Conservation (phyloP, 352 stramenopile species). For the Pseudoperonospora humuli region DNA sequence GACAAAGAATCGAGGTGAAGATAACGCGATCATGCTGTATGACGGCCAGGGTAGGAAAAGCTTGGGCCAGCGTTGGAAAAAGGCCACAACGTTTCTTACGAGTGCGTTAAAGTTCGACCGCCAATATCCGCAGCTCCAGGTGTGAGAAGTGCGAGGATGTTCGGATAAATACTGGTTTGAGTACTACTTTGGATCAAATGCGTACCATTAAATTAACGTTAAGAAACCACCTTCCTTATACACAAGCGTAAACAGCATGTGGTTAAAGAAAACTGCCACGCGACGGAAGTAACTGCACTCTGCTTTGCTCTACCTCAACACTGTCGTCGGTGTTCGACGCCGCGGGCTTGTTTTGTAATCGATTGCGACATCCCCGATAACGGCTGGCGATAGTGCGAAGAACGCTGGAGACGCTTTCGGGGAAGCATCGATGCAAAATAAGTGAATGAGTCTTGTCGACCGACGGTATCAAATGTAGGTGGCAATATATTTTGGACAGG, state of each 20-base stretch:
- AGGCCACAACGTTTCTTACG: constrained; percentile 8
- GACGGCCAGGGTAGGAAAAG: constrained; percentile 7
- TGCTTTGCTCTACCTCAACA: too few relatives aligned
- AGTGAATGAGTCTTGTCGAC: too few relatives aligned
- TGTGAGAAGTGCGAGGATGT: constrained; percentile 2
- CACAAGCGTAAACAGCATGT: neutral
- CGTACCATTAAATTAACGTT: constrained; percentile 18
- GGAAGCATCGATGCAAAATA: too few relatives aligned
- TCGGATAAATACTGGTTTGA: neutral
- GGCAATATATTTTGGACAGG: too few relatives aligned
- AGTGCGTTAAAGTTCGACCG: constrained; percentile 7
- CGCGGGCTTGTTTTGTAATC: neutral
- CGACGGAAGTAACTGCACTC: too few relatives aligned
- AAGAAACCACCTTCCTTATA: constrained; percentile 5
- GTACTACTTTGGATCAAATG: constrained; percentile 9
- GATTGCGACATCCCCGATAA: constrained; percentile 5
- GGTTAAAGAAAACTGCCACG: too few relatives aligned
- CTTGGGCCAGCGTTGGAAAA: constrained; percentile 15
- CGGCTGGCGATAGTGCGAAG: neutral
- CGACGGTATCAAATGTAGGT: too few relatives aligned
- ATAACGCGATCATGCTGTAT: constrained; percentile 1
- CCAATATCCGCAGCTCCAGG: constrained; percentile 7
- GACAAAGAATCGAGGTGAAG: constrained; percentile 5
- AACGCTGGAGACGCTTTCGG: constrained; percentile 12
- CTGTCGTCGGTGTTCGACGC: neutral